These are phyloP conservation scores for Camptophora hylomeconis DNA, from an alignment of 2,329 filamentous ascomycete species.

Conservation along the genomic window DNA sequence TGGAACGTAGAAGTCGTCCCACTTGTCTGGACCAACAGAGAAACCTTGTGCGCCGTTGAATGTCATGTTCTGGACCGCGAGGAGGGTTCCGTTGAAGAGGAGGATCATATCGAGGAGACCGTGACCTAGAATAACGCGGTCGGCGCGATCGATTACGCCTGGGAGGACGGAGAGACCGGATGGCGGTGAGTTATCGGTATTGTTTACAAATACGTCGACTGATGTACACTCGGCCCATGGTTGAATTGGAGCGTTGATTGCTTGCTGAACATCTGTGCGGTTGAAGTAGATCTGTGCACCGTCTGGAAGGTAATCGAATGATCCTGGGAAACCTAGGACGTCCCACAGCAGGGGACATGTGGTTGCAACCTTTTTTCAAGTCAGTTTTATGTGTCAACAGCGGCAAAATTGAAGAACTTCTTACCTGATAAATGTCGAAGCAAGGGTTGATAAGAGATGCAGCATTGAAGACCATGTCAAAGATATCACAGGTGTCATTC, in stretches of 20 bases:
- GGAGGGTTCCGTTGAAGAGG: slow-evolving; percentile 54
- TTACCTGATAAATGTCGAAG: slow-evolving; percentile 57
- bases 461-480: slow-evolving; percentile 41
- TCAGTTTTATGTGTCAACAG: slow-evolving; percentile 54
- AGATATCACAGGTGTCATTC: slow-evolving; percentile 44
- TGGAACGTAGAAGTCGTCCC: slow-evolving; percentile 55
- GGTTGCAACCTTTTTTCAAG: slow-evolving; percentile 37
- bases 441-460: slow-evolving; percentile 55
- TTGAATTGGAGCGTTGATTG: slow-evolving; percentile 49
- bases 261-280: slow-evolving; percentile 53
- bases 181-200: slow-evolving; percentile 32
- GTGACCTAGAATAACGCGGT: slow-evolving; percentile 62
- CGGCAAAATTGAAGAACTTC: slow-evolving; percentile 43
- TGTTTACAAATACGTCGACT: slow-evolving; percentile 32
- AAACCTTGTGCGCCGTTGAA: slow-evolving; percentile 63
- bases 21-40: slow-evolving; percentile 37
- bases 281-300: slow-evolving; percentile 58
- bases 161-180: slow-evolving; percentile 49
- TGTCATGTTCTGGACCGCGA: slow-evolving; percentile 70
- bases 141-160: slow-evolving; percentile 57
- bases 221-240: slow-evolving; percentile 46
- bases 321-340: slow-evolving; percentile 56
- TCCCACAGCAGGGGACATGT: slow-evolving; percentile 61
- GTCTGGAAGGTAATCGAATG: slow-evolving; percentile 47
- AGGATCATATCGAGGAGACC: slow-evolving; percentile 58